These are phyloP conservation scores for Talaromyces sp. DNA, from an alignment of 2,329 filamentous ascomycete species.

Conservation along the genomic window DNA sequence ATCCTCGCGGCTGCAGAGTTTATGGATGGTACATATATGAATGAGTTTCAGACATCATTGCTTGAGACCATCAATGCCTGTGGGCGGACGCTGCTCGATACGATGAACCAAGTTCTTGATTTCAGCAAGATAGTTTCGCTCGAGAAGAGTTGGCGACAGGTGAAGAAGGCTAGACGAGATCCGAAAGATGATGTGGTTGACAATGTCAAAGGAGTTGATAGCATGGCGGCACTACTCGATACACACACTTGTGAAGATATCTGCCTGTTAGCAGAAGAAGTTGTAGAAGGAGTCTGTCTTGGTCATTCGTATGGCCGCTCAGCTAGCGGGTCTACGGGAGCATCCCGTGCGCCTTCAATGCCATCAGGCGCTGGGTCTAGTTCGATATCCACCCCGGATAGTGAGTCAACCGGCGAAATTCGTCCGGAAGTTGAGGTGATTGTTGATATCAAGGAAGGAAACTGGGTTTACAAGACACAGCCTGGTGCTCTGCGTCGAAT, in stretches of 20 bases:
- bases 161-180: conserved; percentile 26
- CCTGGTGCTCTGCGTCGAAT: conserved; percentile 52
- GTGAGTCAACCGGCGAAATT: conserved; percentile 8
- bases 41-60: conserved; percentile 37
- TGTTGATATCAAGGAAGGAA: conserved; percentile 47
- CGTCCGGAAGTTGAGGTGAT: conserved; percentile 42
- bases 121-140: conserved; percentile 50
- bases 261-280: conserved; percentile 48
- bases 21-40: conserved; percentile 34
- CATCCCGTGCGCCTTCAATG: conserved; percentile 6
- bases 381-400: conserved; percentile 14
- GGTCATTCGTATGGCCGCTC: conserved; percentile 42
- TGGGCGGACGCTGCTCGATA: conserved; percentile 39
- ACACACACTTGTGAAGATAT: conserved; percentile 38
- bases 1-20: conserved; percentile 41
- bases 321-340: conserved; percentile 3
- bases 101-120: conserved; percentile 42
- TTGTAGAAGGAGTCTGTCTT: conserved; percentile 50
- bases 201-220: conserved; percentile 24
- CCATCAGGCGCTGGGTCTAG: conserved; percentile 9
- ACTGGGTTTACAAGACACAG: conserved; percentile 53
- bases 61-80: conserved; percentile 40
- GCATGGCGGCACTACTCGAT: conserved; percentile 30
- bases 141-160: conserved; percentile 32
- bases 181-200: conserved; percentile 19